Conservation (phyloP, 306 rosid genomes). For the Dryas octopetala region DNA sequence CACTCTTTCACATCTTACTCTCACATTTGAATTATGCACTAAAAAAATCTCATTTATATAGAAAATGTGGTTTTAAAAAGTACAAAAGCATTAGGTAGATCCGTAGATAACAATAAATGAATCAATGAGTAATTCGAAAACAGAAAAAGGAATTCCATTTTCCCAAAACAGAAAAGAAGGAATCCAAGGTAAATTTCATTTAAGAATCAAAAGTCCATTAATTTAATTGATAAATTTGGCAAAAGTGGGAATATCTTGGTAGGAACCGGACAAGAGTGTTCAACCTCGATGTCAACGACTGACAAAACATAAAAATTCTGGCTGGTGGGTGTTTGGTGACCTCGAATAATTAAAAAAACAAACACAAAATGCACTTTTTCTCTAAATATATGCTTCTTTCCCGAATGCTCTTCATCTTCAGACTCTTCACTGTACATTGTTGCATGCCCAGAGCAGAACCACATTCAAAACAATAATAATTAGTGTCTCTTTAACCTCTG, state of each 20-base stretch:
- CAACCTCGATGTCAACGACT: slow-evolving; percentile 25
- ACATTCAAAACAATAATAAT: slow-evolving; percentile 1
- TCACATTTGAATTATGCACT: too few relatives aligned
- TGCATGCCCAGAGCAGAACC: not conserved
- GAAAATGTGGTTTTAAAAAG: too few relatives aligned
- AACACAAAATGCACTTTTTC: not conserved
- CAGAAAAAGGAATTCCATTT: not conserved
- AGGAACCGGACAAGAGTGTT: not conserved
- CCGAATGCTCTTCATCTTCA: not conserved
- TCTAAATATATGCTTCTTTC: slow-evolving; percentile 7
- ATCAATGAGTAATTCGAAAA: not conserved
- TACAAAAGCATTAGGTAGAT: not conserved
- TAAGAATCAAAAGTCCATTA: not conserved
- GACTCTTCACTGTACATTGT: not conserved
- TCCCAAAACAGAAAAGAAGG: not conserved
- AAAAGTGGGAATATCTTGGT: slow-evolving; percentile 5
- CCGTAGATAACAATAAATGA: not conserved
- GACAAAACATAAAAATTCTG: not conserved
- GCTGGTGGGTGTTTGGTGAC: not conserved
- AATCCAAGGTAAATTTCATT: slow-evolving; percentile 8
- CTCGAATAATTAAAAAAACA: not conserved
- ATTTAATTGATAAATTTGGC: not conserved
- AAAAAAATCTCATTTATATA: too few relatives aligned
- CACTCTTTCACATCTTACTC: too few relatives aligned
- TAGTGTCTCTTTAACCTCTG: not conserved